Conservation (phyloP, 2,329 filamentous ascomycete species). For the Pseudohalonectria lignicola region DNA sequence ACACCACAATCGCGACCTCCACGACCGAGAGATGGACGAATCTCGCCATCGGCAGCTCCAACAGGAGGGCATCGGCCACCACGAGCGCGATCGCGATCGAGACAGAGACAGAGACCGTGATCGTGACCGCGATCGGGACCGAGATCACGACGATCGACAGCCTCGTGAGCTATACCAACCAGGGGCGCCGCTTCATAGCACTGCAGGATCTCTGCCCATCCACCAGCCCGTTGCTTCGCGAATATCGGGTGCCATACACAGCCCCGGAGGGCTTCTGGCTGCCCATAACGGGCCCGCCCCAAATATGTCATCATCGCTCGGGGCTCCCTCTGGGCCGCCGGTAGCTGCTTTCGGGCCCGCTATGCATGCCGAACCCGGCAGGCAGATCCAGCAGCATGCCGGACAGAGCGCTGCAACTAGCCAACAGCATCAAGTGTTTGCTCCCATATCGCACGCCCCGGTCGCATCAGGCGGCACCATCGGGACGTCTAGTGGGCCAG, state of each 20-base stretch:
- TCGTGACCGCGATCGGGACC: slow-evolving; percentile 39
- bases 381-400: slow-evolving; percentile 36
- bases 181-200: slow-evolving; percentile 68
- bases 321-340: slow-evolving; percentile 35
- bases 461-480: slow-evolving; percentile 40
- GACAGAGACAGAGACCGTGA: too few relatives aligned
- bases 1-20: slow-evolving; percentile 31
- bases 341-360: slow-evolving; percentile 42
- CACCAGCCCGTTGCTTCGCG: slow-evolving; percentile 89
- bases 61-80: slow-evolving; percentile 25
- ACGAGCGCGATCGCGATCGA: slow-evolving; percentile 37
- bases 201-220: slow-evolving; percentile 77
- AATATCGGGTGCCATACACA: slow-evolving; percentile 73
- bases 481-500: slow-evolving; percentile 47
- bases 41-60: slow-evolving; percentile 29
- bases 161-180: slow-evolving; percentile 51
- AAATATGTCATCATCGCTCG: slow-evolving; percentile 37
- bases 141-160: slow-evolving; percentile 53
- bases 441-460: slow-evolving; percentile 38
- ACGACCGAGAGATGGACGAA: slow-evolving; percentile 35
- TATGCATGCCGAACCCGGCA: slow-evolving; percentile 38
- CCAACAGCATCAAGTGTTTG: slow-evolving; percentile 46
- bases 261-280: slow-evolving; percentile 76
- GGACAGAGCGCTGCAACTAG: slow-evolving; percentile 34
- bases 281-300: slow-evolving; percentile 54